Base-by-base conservation (phyloP, 768 basidiomycete genomes). In the Collybia sordida region DNA sequence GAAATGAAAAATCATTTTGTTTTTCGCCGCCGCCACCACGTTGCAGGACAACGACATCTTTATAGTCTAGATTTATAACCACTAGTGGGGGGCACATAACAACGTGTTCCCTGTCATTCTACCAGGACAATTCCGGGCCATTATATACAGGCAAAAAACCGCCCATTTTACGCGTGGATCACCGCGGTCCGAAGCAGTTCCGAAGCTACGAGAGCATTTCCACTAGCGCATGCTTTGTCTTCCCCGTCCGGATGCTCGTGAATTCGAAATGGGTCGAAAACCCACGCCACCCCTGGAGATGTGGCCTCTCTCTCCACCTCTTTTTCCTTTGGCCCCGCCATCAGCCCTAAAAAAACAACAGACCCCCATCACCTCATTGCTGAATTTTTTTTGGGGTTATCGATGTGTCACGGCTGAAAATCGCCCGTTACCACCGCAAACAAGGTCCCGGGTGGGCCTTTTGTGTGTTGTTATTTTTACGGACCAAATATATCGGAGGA, bases 151-250 rank as follows among this genome's bases (percentile, higher is more conserved):
- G 9, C 5, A 6, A 6, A 12, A 31, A 31, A 3, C 28, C 45
- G 38, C 46, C 42, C 59, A 24, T 36, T 49, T 24, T 25, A 22
- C 42, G 50, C 59, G 49, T 58, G 54, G 53, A 56, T 58, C 53
- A 56, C 59, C 51, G 54, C 59, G 59, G 57, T 54, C 51, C 51
- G 53, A 58, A 47, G 52, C 17, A 31, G 48, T 24, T 24, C 40
- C 47, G 47, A 49, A 41, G 40, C 3, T 27, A 24, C 19, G 36
- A 28, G 22, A 19, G 39, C 34, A 49, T 38, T 49, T 46, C 42
- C 31, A 49, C 35, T 41, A 23, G 44, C 35, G 45, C 27, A 42
- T 49, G 42, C 42, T 28, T 38, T 42, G 47, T 23, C 52, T 53
- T 56, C 53, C 44, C 41, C 28, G 48, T 48, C 35, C 43, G 49